Evolutionary conservation across 2,329 filamentous ascomycete species (phyloP).

Genomic region (Alternaria rosae): DNA sequence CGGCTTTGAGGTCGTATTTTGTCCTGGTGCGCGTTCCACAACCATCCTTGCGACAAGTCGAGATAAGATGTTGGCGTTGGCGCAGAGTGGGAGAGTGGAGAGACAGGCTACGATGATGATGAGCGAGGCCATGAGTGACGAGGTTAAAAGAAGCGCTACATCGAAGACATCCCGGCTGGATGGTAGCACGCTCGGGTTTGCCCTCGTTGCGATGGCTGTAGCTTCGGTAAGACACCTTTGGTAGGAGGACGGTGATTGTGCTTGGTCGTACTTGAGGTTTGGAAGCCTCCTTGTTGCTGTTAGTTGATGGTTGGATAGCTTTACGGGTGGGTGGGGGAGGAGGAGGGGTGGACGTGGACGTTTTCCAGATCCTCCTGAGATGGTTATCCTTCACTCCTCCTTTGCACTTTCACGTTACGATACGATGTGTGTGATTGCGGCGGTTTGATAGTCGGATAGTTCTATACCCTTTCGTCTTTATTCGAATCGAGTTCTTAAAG

Average conservation of each 20-base stretch:
- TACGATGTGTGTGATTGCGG: slow-evolving; percentile 5
- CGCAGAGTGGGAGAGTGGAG: slow-evolving; percentile 41
- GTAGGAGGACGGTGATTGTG: neutral
- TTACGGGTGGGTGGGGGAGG: no score
- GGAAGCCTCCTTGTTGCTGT: neutral
- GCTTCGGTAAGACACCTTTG: neutral
- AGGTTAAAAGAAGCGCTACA: slow-evolving; percentile 29
- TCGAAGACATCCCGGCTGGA: neutral
- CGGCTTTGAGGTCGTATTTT: slow-evolving; percentile 81
- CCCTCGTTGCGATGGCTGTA: slow-evolving; percentile 6
- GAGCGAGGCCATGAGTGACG: slow-evolving; percentile 22
- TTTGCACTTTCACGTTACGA: no score
- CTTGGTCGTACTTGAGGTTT: neutral
- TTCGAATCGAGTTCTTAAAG: neutral
- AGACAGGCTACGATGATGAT: slow-evolving; percentile 32
- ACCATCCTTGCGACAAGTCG: slow-evolving; percentile 54
- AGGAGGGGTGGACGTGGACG: no score
- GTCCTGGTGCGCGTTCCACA: slow-evolving; percentile 66
- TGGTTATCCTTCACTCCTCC: no score
- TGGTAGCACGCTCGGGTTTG: slow-evolving; percentile 17
- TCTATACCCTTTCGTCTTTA: slow-evolving; percentile 18
- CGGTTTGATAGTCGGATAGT: neutral
- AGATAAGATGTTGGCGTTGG: slow-evolving; percentile 44
- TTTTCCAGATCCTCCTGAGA: no score
- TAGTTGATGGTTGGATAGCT: slow-evolving; percentile 2